phyloP scores from a whole-genome alignment of 257 asterid species.

The Eucommia ulmoides region DNA sequence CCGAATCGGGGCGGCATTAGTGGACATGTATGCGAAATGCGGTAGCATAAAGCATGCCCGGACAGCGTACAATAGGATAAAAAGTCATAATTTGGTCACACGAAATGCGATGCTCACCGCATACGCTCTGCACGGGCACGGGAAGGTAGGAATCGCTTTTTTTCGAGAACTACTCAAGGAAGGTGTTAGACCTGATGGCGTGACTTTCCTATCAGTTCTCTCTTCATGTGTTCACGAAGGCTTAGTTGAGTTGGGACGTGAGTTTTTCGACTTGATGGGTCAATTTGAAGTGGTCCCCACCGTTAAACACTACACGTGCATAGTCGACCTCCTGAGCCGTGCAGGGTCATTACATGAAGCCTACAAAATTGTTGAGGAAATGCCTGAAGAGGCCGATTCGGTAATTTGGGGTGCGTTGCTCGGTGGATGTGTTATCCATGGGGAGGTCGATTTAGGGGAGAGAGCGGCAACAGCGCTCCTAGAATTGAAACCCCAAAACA shows the following conservation, averaged over 20 bases:
- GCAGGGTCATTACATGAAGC: conserved; percentile 52
- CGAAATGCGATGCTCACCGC: conserved; percentile 74
- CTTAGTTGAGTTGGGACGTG: conserved; percentile 36
- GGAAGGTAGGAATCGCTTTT: conserved; percentile 51
- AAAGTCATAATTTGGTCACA: conserved; percentile 35
- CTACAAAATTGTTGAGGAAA: conserved; percentile 20
- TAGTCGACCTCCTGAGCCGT: conserved; percentile 75
- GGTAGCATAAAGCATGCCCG: conserved; percentile 43
- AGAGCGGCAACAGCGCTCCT: conserved; percentile 49
- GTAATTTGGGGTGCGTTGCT: conserved; percentile 80
- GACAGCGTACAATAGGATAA: conserved; percentile 22
- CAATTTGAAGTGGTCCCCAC: conserved; percentile 34
- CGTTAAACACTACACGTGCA: conserved; percentile 62
- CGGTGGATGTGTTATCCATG: conserved; percentile 61
- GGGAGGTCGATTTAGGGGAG: conserved; percentile 53
- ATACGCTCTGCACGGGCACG: conserved; percentile 64
- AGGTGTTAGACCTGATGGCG: conserved; percentile 46
- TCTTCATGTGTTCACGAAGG: conserved; percentile 76
- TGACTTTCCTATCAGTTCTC: conserved; percentile 65
- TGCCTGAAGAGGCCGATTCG: conserved; percentile 44
- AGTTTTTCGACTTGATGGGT: conserved; percentile 50
- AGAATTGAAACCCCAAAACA: conserved; percentile 40
- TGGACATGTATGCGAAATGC: conserved; percentile 77
- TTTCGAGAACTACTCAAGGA: conserved; percentile 32
- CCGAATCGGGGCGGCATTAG: conserved; percentile 46